These are phyloP conservation scores for Delitschia confertaspora DNA, from an alignment of 495 filamentous ascomycete species.

Conservation along the genomic window DNA sequence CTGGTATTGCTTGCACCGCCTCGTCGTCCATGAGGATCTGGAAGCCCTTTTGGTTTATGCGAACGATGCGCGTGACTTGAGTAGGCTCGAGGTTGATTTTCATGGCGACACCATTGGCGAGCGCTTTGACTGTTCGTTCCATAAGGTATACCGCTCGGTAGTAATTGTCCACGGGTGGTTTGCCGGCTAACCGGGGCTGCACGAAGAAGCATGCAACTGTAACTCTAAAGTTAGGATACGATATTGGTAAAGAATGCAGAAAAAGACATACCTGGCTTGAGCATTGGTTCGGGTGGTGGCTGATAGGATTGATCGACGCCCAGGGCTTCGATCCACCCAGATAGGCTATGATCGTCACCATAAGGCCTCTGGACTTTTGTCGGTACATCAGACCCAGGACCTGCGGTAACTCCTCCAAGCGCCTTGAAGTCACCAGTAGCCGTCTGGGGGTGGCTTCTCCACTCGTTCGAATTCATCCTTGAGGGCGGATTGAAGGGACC, in stretches of 20 bases:
- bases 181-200: slow-evolving; percentile 47
- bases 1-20: slow-evolving; percentile 71
- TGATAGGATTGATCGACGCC: slow-evolving; percentile 81
- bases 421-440: slow-evolving; percentile 41
- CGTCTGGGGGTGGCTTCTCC: slow-evolving; percentile 48
- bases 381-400: slow-evolving; percentile 38
- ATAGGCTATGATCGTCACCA: slow-evolving; percentile 41
- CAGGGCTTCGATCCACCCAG: slow-evolving; percentile 83
- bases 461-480: slow-evolving; percentile 39
- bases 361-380: slow-evolving; percentile 42
- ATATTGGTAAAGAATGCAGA: slow-evolving; percentile 1
- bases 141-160: slow-evolving; percentile 84
- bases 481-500: slow-evolving; percentile 31
- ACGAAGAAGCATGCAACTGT: slow-evolving; percentile 85
- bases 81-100: slow-evolving; percentile 72
- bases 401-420: slow-evolving; percentile 23
- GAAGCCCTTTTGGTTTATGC: slow-evolving; percentile 60
- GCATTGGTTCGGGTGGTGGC: slow-evolving; percentile 60
- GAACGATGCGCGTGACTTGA: slow-evolving; percentile 60
- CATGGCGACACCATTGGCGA: slow-evolving; percentile 58
- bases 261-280: slow-evolving; percentile 55
- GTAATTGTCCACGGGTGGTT: slow-evolving; percentile 49
- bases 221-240: slow-evolving; percentile 22
- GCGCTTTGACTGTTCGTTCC: slow-evolving; percentile 60
- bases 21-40: slow-evolving; percentile 87